phyloP scores from a whole-genome alignment of 768 basidiomycete species.

The Lactarius akahatsu region DNA sequence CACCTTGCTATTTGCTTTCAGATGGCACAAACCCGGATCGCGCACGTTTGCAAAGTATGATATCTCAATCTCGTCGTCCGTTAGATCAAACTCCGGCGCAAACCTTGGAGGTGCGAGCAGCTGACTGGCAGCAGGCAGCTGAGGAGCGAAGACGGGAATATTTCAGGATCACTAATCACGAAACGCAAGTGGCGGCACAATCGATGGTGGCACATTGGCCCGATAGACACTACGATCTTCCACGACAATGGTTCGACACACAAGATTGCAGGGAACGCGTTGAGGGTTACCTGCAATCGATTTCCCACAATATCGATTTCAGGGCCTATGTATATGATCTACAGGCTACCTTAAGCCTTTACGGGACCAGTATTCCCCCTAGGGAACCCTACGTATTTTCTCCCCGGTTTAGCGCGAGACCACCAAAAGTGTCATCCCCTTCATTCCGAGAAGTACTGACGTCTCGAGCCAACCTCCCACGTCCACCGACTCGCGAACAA shows the following conservation, averaged over 20 bases:
- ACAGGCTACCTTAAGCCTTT: not conserved
- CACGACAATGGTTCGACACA: slow-evolving; percentile 7
- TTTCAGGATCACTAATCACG: not conserved
- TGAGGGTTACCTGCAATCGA: not conserved
- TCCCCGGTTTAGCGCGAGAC: not conserved
- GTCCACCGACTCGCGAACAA: too few relatives aligned
- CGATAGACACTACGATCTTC: not conserved
- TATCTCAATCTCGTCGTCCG: not conserved
- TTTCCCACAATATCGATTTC: not conserved
- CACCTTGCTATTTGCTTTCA: not conserved
- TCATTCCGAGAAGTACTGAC: slow-evolving; percentile 1
- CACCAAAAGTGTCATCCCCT: not conserved
- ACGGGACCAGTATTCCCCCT: not conserved
- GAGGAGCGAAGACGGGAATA: not conserved
- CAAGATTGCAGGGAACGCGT: not conserved
- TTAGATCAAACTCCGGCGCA: not conserved
- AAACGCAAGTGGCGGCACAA: not conserved
- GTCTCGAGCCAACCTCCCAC: not conserved
- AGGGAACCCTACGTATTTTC: not conserved
- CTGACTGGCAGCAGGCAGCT: not conserved
- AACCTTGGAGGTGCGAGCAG: not conserved
- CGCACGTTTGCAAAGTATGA: not conserved
- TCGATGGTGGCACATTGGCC: not conserved
- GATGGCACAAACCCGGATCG: not conserved
- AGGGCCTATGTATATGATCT: not conserved